Evolutionary conservation across 176 grass and related monocot genomes (phyloP), one percentile per base, ranked within the genome.

Genomic region (Avena atlantica): DNA sequence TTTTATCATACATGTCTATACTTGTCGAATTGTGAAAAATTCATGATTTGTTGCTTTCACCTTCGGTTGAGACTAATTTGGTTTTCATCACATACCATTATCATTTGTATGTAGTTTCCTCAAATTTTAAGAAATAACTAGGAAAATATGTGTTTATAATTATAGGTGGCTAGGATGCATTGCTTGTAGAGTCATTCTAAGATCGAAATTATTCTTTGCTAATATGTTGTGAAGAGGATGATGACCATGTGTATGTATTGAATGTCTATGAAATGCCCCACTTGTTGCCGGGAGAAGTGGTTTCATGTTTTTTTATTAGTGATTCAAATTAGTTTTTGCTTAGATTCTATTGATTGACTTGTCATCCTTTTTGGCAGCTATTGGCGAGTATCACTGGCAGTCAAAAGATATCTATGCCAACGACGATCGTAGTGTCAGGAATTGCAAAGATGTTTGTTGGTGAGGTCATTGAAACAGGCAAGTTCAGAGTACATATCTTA

Each of bases 381-480:
- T 87, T 99, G 79, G 49, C 80, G 6, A 87, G 85, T 78, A 93
- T 99, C 58, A 99, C 92, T 19, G 94, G 94, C 55, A 97, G 87
- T 87, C 97, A 99, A 66, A 94, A 99, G 76, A 90, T 92, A 87
- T 93, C 91, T 89, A 51, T 89, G 69, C 90, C 94, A 16, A 92
- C 89, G 0, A 93, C 88, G 9, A 97, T 97, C 55, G 92, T 94
- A 47, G 90, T 97, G 50, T 93, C 97, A 71, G 94, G 92, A 85
- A 91, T 94, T 65, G 92, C 78, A 70, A 94, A 99, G 88, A 87
- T 99, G 92, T 97, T 97, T 89, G 90, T 93, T 65, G 97, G 94
- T 9, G 91, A 99, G 56, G 89, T 99, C 44, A 83, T 97, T 77
- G 97, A 99, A 90, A 99, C 92, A 89, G 91, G 97, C 78, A 92